Evolutionary conservation across 192 early-diverging fungal genomes (phyloP).

Genomic region (Umbelopsis sp.): DNA sequence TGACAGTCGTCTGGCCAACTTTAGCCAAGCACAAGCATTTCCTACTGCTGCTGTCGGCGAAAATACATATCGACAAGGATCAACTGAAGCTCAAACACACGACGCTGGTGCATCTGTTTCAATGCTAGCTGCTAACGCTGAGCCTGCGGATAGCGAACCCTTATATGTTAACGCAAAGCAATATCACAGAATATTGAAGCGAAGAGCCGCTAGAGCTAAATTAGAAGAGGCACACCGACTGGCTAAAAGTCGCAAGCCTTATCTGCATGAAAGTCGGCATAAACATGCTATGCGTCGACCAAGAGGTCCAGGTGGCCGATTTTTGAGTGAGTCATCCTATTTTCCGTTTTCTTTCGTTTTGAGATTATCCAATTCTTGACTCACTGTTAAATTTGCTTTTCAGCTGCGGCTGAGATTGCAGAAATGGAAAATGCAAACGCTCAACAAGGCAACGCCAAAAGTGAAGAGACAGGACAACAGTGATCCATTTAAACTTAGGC

Average conservation of each 20-base stretch:
- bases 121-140: background rate
- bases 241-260: conserved; percentile 83
- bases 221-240: conserved; percentile 77
- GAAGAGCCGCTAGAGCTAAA: conserved; percentile 88
- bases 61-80: background rate
- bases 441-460: background rate
- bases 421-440: conserved; percentile 18
- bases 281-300: conserved; percentile 97
- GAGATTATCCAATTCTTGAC: background rate
- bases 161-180: conserved; percentile 99
- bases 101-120: background rate
- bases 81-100: conserved; percentile 7
- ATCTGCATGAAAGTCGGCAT: conserved; percentile 97
- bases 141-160: conserved; percentile 65
- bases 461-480: conserved; percentile 7
- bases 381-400: background rate
- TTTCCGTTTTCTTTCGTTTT: background rate
- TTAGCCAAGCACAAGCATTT: conserved; percentile 6
- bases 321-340: conserved; percentile 65
- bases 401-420: conserved; percentile 23
- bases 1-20: background rate
- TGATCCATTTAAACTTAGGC: conserved; percentile 3
- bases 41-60: conserved; percentile 1
- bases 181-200: conserved; percentile 95
- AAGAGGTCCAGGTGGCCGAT: conserved; percentile 95